These are phyloP conservation scores for Paramecium biaurelia DNA, from an alignment of 73 alveolate genomes.

Conservation along the genomic window DNA sequence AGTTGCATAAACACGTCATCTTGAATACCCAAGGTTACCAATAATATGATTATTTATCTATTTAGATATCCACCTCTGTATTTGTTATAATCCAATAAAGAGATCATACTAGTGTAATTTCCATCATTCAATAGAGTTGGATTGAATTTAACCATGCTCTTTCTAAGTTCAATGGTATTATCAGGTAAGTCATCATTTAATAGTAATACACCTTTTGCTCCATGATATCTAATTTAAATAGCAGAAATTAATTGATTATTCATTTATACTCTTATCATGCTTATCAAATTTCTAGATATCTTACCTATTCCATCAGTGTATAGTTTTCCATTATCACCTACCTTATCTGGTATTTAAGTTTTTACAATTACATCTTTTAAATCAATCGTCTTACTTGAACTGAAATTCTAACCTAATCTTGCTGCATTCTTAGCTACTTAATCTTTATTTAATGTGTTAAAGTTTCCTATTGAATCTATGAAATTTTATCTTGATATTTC, in stretches of 20 bases:
- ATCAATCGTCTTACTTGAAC: slow-evolving; percentile 75
- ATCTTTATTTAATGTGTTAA: slow-evolving; percentile 66
- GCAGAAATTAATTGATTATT: slow-evolving; percentile 75
- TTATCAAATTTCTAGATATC: slow-evolving; percentile 78
- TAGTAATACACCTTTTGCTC: slow-evolving; percentile 86
- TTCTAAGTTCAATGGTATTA: slow-evolving; percentile 75
- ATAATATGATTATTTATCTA: slow-evolving; percentile 80
- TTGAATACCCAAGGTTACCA: slow-evolving; percentile 70
- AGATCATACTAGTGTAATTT: slow-evolving; percentile 56
- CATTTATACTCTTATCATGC: slow-evolving; percentile 68
- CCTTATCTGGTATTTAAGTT: not conserved
- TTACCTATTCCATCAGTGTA: slow-evolving; percentile 88
- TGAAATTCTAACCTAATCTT: slow-evolving; percentile 85
- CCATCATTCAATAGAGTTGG: slow-evolving; percentile 55
- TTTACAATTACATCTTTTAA: slow-evolving; percentile 39
- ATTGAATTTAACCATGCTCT: slow-evolving; percentile 79
- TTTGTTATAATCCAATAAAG: slow-evolving; percentile 76
- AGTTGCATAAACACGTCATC: slow-evolving; percentile 66
- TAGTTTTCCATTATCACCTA: not conserved
- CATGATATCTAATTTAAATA: slow-evolving; percentile 79
- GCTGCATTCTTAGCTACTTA: slow-evolving; percentile 83
- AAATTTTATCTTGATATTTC: slow-evolving; percentile 63
- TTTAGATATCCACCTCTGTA: slow-evolving; percentile 81
- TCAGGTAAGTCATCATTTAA: slow-evolving; percentile 76
- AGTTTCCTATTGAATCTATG: slow-evolving; percentile 77